Base-by-base conservation (phyloP, 2,329 filamentous ascomycete species). In the Verticillium tricorpus region DNA sequence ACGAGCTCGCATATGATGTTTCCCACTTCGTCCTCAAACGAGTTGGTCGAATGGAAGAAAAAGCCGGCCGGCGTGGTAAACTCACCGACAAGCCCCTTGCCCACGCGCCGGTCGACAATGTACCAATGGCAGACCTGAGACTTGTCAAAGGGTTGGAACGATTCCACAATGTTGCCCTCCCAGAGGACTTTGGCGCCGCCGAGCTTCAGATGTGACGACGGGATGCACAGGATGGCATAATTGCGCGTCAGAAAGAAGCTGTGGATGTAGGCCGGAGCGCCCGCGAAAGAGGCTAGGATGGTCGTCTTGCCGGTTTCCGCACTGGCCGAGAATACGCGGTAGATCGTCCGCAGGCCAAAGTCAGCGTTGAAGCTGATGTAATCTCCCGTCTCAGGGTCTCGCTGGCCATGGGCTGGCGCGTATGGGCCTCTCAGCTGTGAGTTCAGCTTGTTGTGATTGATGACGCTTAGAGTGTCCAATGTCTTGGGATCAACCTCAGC, bases 311-410 rank as follows among this genome's bases (percentile, higher is more conserved):
- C 89, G 0, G 85, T 89, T 0, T 80, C 71, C 0, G 86, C 83
- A n/a, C 83, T 88, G 2, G 86, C 83, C 1, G 82, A 77, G 72
- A 93, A 95, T n/a, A 95, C 70, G 17, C 89, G 86, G 70, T 94
- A 95, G 0, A 80, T 85, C 0, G 84, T 73, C 0, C 70, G 71
- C 0, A 71, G 73, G 0, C 86, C 87, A 19, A 91, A 72, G 0
- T 87, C 81, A 17, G 93, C 82, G 69, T 96, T 96, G 76, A 85
- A 94, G 74, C 95, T 96, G 80, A 85, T 94, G 7, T 91, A 71
- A 65, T 95, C 91, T 8, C 92, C 91, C 0, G 88, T 93, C 0
- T 76, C 73, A 0, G 89, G 89, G 70, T 95, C 91, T 0, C 84
- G 83, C 60, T 89, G 86, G 0, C 88, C 85, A 71, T 96, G 92